Base-by-base conservation (phyloP, 129 eudicot species). In the Dittrichia graveolens region DNA sequence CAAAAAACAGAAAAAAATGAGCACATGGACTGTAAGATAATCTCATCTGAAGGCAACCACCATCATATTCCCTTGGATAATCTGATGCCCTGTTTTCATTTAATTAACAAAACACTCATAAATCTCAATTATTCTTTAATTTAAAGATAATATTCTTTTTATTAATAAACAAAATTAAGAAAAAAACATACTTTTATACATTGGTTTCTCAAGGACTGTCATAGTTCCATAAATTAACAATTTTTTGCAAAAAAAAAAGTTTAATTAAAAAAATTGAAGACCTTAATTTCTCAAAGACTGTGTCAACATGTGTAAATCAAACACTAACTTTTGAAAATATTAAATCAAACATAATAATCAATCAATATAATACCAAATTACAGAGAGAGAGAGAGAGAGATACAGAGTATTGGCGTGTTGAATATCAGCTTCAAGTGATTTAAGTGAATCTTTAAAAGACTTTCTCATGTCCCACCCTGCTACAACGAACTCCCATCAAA, bases 351-450 rank as follows among this genome's bases (percentile, higher is more conserved):
- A 68, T 19, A 14, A 40, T 9, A 13, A 63, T 5, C 31, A 39
- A 47, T 6, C 35, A 48, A 65, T 5, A 10, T 48, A 41, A 66
- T n/a, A 58, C 10, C 38, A 13, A 50, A 8, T 8, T 19, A 13
- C 19, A 61, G 13, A 70, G 45, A 72, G 3, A 65, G 15, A 48
- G 49, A 64, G 61, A 65, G 74, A 67, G 50, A 66, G 42, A 54
- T 87, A 91, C 97, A 91, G 83, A 47, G 97, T 87, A 71, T 91
- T 91, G 81, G 95, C 97, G 80, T 83, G 89, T 37, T 87, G 97
- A 78, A 91, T 91, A 82, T 88, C 95, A 78, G 97, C 97, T 88
- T 91, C 88, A 82, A 91, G 97, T 10, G 95, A 88, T 85, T 91
- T 91, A 53, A 91, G 83, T 31, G 95, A 85, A 83, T 91, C 97